Conservation (phyloP, 1,139 yeast species). For the Sugiyamaella japonica region DNA sequence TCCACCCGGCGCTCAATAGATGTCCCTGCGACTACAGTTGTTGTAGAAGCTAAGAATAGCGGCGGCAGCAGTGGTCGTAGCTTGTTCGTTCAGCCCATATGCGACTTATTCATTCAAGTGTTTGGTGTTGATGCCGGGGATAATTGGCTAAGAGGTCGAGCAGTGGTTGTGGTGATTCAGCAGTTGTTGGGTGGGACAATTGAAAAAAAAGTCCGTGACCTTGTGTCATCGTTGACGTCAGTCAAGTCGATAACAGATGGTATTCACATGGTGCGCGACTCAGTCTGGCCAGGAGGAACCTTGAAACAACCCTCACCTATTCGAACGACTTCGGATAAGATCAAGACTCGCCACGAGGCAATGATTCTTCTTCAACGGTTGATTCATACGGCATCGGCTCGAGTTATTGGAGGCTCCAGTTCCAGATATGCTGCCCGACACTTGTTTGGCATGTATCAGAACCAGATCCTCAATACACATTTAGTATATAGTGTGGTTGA, state of each 20-base stretch:
- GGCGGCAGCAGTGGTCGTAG: background rate
- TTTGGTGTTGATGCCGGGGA: slow-evolving; percentile 68
- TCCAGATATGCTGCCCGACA: slow-evolving; percentile 62
- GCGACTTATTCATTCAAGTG: slow-evolving; percentile 68
- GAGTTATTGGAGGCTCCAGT: slow-evolving; percentile 68
- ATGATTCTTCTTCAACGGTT: slow-evolving; percentile 55
- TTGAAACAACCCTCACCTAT: slow-evolving; percentile 32
- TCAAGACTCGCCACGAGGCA: slow-evolving; percentile 59
- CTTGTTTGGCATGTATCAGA: slow-evolving; percentile 69
- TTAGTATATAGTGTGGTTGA: slow-evolving; percentile 61
- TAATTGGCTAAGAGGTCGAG: slow-evolving; percentile 80
- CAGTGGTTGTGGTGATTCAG: slow-evolving; percentile 75
- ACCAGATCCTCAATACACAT: slow-evolving; percentile 67
- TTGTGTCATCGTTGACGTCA: slow-evolving; percentile 46
- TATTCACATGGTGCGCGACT: slow-evolving; percentile 46
- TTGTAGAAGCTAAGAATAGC: background rate
- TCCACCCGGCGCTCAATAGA: background rate
- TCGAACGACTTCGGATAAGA: slow-evolving; percentile 55
- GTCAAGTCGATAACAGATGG: slow-evolving; percentile 54
- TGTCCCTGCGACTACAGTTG: background rate
- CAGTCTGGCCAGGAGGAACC: slow-evolving; percentile 66
- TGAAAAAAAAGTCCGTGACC: slow-evolving; percentile 66
- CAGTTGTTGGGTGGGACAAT: slow-evolving; percentile 87
- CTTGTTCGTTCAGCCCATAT: slow-evolving; percentile 74
- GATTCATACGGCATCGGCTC: slow-evolving; percentile 66